Base-by-base conservation (phyloP, 1,284 basidiomycete genomes). In the Apiotrichum porosum region DNA sequence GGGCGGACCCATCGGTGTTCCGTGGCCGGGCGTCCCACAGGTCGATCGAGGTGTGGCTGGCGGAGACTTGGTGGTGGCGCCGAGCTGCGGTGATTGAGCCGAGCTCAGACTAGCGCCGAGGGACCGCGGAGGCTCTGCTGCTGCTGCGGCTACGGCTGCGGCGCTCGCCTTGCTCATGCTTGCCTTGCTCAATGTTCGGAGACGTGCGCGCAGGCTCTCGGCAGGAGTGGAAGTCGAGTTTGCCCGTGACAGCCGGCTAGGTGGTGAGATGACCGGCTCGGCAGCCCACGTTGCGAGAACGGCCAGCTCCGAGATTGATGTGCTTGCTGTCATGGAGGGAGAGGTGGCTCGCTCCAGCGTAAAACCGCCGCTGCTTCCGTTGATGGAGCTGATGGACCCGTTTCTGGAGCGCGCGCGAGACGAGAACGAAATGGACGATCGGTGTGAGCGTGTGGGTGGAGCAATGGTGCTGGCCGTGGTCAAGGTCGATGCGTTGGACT, bases 251-350 rank as follows among this genome's bases (percentile, higher is more conserved):
- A 42, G 10, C 5, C 41, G 17, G 40, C 36, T 35, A 14, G 31
- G 37, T n/a, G 41, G 31, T 35, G 17, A 15, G 34, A 30, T 31
- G 14, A 37, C 15, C 9, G 52, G 47, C 22, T 54, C 48, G n/a
- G 47, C 40, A 13, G 49, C 44, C 52, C 44, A 51, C 14, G 45
- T 51, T 8, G 52, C 49, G 18, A 44, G 31, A 0, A 48, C 52
- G 1, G 52, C 52, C 21, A 54, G 42, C 42, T 54, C 52, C 15
- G 45, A 48, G 21, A 54, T 45, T 4, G 45, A 48, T n/a, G 47
- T 49, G 6, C 48, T 47, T 5, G 52, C 41, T 6, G 26, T 28
- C 8, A 12, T 6, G 6, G 26, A 28, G 6, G 26, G 26, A 28
- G 26, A 28, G 26, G 8, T 12, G 26, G 26, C 26, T 6, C 26